These are phyloP conservation scores for Lizonia empirigonia DNA, from an alignment of 2,329 filamentous ascomycete genomes.

Conservation along the genomic window DNA sequence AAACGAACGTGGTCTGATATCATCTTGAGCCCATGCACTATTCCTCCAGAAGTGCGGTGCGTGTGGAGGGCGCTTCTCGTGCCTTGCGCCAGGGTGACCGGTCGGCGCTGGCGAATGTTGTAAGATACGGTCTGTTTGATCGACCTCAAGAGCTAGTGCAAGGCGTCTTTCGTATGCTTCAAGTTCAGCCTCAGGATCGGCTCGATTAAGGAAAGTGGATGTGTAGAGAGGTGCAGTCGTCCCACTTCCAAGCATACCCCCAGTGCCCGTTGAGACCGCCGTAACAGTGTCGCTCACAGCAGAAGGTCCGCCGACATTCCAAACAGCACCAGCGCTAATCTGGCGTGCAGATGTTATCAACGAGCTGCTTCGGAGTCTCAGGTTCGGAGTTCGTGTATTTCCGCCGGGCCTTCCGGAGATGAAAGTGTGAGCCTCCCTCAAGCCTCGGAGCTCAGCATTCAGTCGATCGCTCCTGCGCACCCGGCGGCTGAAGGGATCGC, in stretches of 20 bases:
- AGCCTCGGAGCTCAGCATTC: slow-evolving; percentile 39
- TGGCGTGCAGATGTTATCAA: slow-evolving; percentile 43
- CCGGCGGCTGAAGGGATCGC: slow-evolving; percentile 61
- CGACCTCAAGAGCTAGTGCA: slow-evolving; percentile 80
- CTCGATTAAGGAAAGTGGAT: slow-evolving; percentile 60
- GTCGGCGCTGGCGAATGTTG: slow-evolving; percentile 36
- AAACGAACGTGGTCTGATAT: slow-evolving; percentile 41
- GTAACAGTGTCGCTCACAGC: slow-evolving; percentile 59
- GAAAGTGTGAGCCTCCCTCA: slow-evolving; percentile 41
- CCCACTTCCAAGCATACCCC: slow-evolving; percentile 68
- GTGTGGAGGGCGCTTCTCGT: slow-evolving; percentile 3
- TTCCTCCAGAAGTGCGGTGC: slow-evolving; percentile 48
- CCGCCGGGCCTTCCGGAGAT: slow-evolving; percentile 28
- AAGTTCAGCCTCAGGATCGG: slow-evolving; percentile 63
- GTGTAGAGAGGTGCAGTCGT: slow-evolving; percentile 71
- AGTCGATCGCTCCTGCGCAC: slow-evolving; percentile 41
- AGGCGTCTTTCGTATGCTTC: slow-evolving; percentile 75
- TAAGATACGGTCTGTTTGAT: slow-evolving; percentile 70
- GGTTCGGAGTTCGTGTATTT: slow-evolving; percentile 25
- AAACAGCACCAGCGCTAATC: slow-evolving; percentile 72
- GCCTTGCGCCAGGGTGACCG: slow-evolving; percentile 8
- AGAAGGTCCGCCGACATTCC: slow-evolving; percentile 75
- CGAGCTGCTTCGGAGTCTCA: slow-evolving; percentile 31
- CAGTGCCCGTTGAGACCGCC: slow-evolving; percentile 65
- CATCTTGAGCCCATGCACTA: slow-evolving; percentile 49